Conservation (phyloP, 495 filamentous ascomycete species). For the Aspergillus hancockii region DNA sequence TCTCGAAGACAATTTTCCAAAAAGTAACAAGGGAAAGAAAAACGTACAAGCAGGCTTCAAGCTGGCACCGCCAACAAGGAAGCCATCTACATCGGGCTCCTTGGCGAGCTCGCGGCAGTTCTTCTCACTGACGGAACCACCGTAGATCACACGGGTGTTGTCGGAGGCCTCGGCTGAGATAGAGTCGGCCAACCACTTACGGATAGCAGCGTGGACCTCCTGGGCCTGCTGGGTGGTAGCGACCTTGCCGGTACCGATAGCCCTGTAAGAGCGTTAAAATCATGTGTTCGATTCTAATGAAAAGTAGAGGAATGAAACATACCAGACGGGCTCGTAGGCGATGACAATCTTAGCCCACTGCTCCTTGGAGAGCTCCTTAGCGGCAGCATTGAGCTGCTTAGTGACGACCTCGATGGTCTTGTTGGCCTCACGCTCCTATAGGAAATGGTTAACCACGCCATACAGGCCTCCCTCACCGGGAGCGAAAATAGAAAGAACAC, state of each 20-base stretch:
- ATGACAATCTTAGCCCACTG: slow-evolving; percentile 95
- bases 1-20: neutral
- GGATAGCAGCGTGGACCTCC: slow-evolving; percentile 91
- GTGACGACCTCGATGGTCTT: slow-evolving; percentile 92
- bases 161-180: slow-evolving; percentile 72
- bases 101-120: slow-evolving; percentile 92
- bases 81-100: slow-evolving; percentile 94
- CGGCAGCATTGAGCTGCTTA: slow-evolving; percentile 68
- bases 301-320: slow-evolving; percentile 18
- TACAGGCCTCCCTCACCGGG: neutral
- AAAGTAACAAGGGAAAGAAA: neutral
- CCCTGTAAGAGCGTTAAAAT: slow-evolving; percentile 44
- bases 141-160: slow-evolving; percentile 88
- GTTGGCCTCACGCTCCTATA: slow-evolving; percentile 76
- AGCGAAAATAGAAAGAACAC: slow-evolving; percentile 24
- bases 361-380: slow-evolving; percentile 59
- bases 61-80: slow-evolving; percentile 96
- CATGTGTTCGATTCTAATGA: neutral
- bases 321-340: slow-evolving; percentile 98
- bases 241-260: slow-evolving; percentile 97
- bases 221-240: slow-evolving; percentile 91
- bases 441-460: slow-evolving; percentile 9
- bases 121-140: slow-evolving; percentile 95
- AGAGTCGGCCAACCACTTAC: slow-evolving; percentile 77
- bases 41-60: slow-evolving; percentile 96